Conservation (phyloP, 352 stramenopile genomes). For the Phytopythium boreale region DNA sequence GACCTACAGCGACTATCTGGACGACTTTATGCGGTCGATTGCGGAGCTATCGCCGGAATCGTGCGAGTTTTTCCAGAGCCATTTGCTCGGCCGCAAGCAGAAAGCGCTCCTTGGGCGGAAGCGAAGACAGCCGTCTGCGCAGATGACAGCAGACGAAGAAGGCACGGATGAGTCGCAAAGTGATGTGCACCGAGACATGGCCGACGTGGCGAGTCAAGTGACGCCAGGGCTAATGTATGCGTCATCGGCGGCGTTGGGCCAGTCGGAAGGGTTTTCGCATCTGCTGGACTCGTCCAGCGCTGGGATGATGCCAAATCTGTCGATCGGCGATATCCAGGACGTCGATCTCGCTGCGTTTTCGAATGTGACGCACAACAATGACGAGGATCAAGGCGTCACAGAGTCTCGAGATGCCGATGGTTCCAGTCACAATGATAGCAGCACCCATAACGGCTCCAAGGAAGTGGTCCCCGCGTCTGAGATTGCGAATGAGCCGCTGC, state of each 20-base stretch:
- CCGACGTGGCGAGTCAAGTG: neutral
- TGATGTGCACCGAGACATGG: conserved; percentile 5
- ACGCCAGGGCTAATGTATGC: conserved; percentile 20
- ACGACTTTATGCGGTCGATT: conserved; percentile 65
- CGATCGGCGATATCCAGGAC: conserved; percentile 59
- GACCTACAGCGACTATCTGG: conserved; percentile 59
- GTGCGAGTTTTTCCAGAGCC: conserved; percentile 70
- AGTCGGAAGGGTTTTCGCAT: conserved; percentile 29
- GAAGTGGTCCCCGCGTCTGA: neutral
- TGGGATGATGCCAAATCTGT: conserved; percentile 44
- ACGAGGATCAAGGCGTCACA: neutral
- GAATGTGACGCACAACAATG: neutral
- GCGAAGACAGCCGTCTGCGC: conserved; percentile 17
- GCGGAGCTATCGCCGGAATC: conserved; percentile 51
- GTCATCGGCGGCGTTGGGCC: conserved; percentile 3
- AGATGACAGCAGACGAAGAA: neutral
- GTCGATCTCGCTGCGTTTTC: conserved; percentile 50
- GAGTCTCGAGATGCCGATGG: neutral
- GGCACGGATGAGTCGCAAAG: neutral
- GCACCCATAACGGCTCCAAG: neutral
- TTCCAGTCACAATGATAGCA: too few species aligned
- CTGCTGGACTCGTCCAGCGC: conserved; percentile 30
- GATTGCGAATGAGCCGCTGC: neutral
- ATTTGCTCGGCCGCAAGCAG: conserved; percentile 64
- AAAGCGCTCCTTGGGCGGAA: conserved; percentile 36